Conservation (phyloP, 2,329 filamentous ascomycete genomes). For the Phaeoacremonium minimum region DNA sequence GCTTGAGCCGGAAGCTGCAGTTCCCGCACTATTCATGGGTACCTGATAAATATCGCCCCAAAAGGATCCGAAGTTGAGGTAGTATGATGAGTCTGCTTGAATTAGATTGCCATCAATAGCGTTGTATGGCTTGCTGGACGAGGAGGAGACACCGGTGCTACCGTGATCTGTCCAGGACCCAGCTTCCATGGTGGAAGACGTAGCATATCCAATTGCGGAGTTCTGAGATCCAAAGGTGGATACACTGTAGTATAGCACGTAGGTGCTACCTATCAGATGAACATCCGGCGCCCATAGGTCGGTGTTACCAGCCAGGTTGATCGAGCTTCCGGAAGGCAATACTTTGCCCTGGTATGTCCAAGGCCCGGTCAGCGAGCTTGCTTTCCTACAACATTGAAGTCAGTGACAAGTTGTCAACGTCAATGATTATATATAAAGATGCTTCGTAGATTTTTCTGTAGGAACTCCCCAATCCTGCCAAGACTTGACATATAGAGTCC, state of each 20-base stretch:
- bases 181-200: conserved; percentile 38
- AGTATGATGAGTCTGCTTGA: conserved; percentile 32
- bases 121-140: conserved; percentile 42
- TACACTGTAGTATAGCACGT: conserved; percentile 66
- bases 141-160: conserved; percentile 43
- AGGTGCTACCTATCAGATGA: conserved; percentile 47
- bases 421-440: no score
- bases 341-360: conserved; percentile 37
- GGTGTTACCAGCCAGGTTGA: conserved; percentile 32
- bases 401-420: no score
- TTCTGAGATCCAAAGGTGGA: conserved; percentile 55
- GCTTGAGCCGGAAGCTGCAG: conserved; percentile 16
- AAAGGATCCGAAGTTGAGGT: conserved; percentile 64
- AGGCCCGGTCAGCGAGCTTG: conserved; percentile 24
- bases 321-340: conserved; percentile 30
- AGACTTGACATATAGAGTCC: no score
- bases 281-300: conserved; percentile 59
- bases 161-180: conserved; percentile 59
- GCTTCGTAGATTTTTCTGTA: no score
- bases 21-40: conserved; percentile 32
- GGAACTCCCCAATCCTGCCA: no score
- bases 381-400: no score
- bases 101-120: conserved; percentile 57
- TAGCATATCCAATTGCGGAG: conserved; percentile 57
- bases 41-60: conserved; percentile 63